phyloP scores from a whole-genome alignment of 108 stramenopile species.

The Cyclotella baltica region DNA sequence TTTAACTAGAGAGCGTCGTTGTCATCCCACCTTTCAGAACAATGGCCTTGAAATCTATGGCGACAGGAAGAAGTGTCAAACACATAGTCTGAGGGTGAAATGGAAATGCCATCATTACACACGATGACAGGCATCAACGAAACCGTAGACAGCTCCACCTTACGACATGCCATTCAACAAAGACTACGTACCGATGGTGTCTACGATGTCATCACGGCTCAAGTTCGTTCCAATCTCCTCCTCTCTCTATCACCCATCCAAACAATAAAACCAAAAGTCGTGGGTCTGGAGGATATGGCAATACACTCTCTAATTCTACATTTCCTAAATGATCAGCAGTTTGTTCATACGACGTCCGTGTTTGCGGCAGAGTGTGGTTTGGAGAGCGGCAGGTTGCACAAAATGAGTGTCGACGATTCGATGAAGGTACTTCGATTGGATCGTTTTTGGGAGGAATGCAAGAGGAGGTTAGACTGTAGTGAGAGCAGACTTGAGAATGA shows the following conservation, averaged over 20 bases:
- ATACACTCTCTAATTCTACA: constrained; percentile 27
- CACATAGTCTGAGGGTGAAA: too few relatives aligned
- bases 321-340: constrained; percentile 17
- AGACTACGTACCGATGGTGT: constrained; percentile 28
- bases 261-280: neutral
- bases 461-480: neutral
- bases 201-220: constrained; percentile 35
- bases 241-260: constrained; percentile 17
- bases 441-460: constrained; percentile 18
- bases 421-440: constrained; percentile 34
- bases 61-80: too few relatives aligned
- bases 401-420: constrained; percentile 8
- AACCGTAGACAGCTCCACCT: neutral
- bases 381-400: neutral
- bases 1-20: too few relatives aligned
- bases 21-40: too few relatives aligned
- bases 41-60: too few relatives aligned
- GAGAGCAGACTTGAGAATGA: too few relatives aligned
- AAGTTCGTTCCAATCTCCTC: constrained; percentile 22
- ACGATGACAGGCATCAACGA: constrained; percentile 2
- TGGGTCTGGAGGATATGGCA: constrained; percentile 16
- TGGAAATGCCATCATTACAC: too few relatives aligned
- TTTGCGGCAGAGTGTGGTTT: constrained; percentile 38
- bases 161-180: constrained; percentile 37
- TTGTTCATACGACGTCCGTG: constrained; percentile 36